Conservation (phyloP, 306 rosid genomes). For the Sicyos baderoa region DNA sequence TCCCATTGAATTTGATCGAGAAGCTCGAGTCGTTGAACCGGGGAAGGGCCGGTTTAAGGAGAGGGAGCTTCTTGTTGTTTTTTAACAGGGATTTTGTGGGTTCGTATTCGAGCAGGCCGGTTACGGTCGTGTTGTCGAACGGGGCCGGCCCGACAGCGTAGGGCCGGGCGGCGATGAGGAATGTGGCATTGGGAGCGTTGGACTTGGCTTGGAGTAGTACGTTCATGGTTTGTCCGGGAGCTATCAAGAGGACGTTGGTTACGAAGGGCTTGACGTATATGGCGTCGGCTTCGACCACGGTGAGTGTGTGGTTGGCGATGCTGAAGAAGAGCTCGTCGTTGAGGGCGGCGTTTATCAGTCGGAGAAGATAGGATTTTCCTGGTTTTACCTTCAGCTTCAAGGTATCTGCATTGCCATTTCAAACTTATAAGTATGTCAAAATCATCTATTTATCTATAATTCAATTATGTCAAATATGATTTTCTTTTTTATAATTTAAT, state of each 20-base stretch:
- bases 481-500: no score
- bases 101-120: constrained; percentile 50
- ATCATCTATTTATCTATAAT: no score
- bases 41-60: constrained; percentile 28
- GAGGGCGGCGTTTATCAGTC: background rate
- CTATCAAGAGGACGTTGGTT: constrained; percentile 43
- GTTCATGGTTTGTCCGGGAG: constrained; percentile 66
- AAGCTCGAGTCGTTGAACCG: constrained; percentile 50
- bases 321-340: constrained; percentile 55
- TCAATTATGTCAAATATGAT: no score
- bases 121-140: constrained; percentile 59
- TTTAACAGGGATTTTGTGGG: constrained; percentile 18
- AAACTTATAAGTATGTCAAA: background rate
- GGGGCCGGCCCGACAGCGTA: constrained; percentile 52
- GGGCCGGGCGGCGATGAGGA: constrained; percentile 51
- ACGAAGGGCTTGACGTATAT: constrained; percentile 51
- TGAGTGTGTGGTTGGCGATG: constrained; percentile 62
- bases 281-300: constrained; percentile 64
- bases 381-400: constrained; percentile 21
- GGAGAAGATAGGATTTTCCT: background rate
- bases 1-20: constrained; percentile 38
- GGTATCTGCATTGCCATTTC: constrained; percentile 24
- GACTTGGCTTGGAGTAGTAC: constrained; percentile 48
- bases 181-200: constrained; percentile 40
- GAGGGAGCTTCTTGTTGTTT: constrained; percentile 5